Evolutionary conservation across 306 rosid species (phyloP), one percentile per base, ranked within the genome.

Genomic region (Gastrolobium villosum): DNA sequence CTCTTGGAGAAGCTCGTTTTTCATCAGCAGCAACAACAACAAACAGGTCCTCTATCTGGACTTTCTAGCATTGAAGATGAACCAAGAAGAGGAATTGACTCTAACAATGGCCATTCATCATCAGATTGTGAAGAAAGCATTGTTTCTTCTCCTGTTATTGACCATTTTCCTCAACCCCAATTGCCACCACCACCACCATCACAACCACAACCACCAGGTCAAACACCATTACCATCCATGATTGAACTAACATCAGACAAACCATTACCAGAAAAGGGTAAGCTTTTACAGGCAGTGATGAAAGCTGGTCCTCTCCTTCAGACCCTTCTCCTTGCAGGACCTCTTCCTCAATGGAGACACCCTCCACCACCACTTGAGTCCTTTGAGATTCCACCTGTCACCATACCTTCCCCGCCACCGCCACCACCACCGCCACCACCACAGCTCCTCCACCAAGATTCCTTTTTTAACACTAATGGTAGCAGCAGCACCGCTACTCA

Each of bases 101-200:
- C 90, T 70, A 91, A 88, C 87, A 89, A 88, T 81, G 93, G 93
- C 37, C 86, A 84, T 28, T 92, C 97, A 0, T 88, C 94, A 6
- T 96, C 99, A 40, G 99, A 96, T 68, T 96, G 98, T 72, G 99
- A 96, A 86, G 99, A 96, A 70, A 96, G 99, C 90, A 96, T 96
- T 80, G 98, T 96, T 30, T 93, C 99, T 5, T 96, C 99, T 4
- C 98, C 94, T 6, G 83, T 89, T 8, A 78, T 86, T 61, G 97
- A 92, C 57, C 88, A 75, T 43, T 14, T 79, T 1, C 89, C 83
- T n/a, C 89, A 55, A 31, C 78, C 86, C 83, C 89, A 79, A 41
- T 61, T 85, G 15, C 63, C 82, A 40, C 81, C 70, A 40, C 84
- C 76, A 2, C 15, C n/a, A n/a, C 31, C 50, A 10, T 48, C 79